Evolutionary conservation across 2,329 filamentous ascomycete species (phyloP), one percentile per base, ranked within the genome.

Genomic region (Ceratocystis alfenasii): DNA sequence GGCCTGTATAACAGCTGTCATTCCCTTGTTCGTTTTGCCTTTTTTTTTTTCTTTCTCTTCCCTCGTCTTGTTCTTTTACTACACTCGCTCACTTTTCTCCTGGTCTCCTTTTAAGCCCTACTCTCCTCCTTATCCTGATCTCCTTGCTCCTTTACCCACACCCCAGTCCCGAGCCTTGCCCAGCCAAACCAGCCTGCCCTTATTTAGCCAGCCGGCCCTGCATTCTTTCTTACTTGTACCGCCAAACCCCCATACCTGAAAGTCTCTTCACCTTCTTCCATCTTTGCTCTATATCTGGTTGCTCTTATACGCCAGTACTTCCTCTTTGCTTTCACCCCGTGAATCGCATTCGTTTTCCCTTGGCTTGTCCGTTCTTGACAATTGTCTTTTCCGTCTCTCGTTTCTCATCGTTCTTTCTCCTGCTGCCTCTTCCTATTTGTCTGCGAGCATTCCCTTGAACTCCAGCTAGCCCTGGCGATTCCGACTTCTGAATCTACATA

Each of bases 321-420:
- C 20, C 50, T 15, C 22, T 12, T 20, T 8, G 53, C 10, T 59
- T 69, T 72, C 71, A 74, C 73, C 72, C 72, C 75, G 68, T 22
- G 8, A n/a, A 50, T 74, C 71, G 74, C 70, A 70, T 72, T 72
- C 70, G 73, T 73, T 69, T 72, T 72, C 67, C 65, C 65, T 67
- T 70, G 68, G 64, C 66, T 68, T 68, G 28, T 33, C 28, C 33
- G 3, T n/a, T 59, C 53, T 66, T 68, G 57, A 62, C 66, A 68
- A 65, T 65, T 64, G 65, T 65, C 68, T n/a, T 17, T 36, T 50
- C 50, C 62, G 17, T 17, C 46, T 22, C 45, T 64, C 48, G 46
- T 55, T 33, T 30, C 28, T n/a, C 20, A 22, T 45, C 44, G 25
- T 25, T 64, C 50, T 59, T 41, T 65, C 36, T 28, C 36, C 53